These are phyloP conservation scores for Trichophyton simii DNA, from an alignment of 2,329 filamentous ascomycete species.

Conservation along the genomic window DNA sequence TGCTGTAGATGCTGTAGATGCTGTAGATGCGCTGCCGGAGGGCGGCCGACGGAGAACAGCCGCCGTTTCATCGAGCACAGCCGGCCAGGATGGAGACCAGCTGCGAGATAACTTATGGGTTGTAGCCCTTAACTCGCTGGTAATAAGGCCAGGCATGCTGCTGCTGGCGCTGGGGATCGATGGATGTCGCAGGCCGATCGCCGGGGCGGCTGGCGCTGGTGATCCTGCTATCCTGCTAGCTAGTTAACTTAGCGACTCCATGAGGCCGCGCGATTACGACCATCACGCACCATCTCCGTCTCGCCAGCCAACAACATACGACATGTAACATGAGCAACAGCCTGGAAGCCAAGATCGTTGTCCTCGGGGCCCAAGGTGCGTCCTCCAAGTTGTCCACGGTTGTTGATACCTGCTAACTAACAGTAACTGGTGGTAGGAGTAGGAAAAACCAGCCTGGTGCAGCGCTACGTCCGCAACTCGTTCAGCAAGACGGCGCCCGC, in stretches of 20 bases:
- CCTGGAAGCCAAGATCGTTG: slow-evolving; percentile 42
- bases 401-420: neutral
- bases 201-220: too few relatives aligned
- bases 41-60: neutral
- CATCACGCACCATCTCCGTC: too few relatives aligned
- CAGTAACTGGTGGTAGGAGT: slow-evolving; percentile 31
- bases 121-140: too few relatives aligned
- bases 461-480: slow-evolving; percentile 37
- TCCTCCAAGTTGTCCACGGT: neutral
- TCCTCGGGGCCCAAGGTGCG: slow-evolving; percentile 39
- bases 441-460: slow-evolving; percentile 41
- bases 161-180: too few relatives aligned
- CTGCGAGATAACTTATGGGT: too few relatives aligned
- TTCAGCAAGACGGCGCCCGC: slow-evolving; percentile 32
- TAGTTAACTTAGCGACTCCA: too few relatives aligned
- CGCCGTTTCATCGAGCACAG: neutral
- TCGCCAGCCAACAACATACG: too few relatives aligned
- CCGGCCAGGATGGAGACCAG: neutral
- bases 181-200: too few relatives aligned
- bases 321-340: slow-evolving; percentile 31
- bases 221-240: too few relatives aligned
- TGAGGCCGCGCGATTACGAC: too few relatives aligned
- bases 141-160: too few relatives aligned
- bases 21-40: neutral
- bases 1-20: too few relatives aligned